These are phyloP conservation scores for Neobulgaria alba DNA, from an alignment of 2,329 filamentous ascomycete species.

Conservation along the genomic window DNA sequence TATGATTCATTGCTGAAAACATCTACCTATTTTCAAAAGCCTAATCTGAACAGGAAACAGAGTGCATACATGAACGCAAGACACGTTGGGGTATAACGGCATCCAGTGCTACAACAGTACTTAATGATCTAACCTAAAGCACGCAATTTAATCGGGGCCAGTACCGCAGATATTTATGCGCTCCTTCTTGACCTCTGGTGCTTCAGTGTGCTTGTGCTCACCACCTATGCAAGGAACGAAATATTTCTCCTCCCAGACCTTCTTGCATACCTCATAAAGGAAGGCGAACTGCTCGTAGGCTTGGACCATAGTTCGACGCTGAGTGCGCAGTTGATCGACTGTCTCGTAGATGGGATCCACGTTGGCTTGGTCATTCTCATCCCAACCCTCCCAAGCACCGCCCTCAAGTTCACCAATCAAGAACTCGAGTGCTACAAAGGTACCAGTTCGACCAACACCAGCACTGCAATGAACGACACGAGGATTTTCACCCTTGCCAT, in stretches of 20 bases:
- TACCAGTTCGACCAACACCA: slow-evolving; percentile 87
- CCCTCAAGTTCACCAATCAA: slow-evolving; percentile 73
- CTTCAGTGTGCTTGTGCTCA: slow-evolving; percentile 17
- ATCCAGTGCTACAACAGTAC: neutral
- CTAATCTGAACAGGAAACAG: neutral
- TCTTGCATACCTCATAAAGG: slow-evolving; percentile 76
- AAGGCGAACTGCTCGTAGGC: slow-evolving; percentile 77
- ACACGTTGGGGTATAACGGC: neutral
- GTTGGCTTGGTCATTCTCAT: slow-evolving; percentile 28
- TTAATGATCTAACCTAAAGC: no score
- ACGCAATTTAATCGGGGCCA: slow-evolving; percentile 3
- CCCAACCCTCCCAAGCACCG: slow-evolving; percentile 41
- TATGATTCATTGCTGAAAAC: slow-evolving; percentile 13
- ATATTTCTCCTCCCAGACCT: slow-evolving; percentile 63
- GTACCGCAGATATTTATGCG: slow-evolving; percentile 9
- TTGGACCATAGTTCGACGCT: slow-evolving; percentile 94
- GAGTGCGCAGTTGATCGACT: slow-evolving; percentile 73
- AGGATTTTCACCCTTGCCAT: slow-evolving; percentile 51
- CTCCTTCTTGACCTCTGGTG: neutral
- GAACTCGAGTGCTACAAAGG: slow-evolving; percentile 94
- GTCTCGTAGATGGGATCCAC: slow-evolving; percentile 68
- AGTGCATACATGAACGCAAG: neutral
- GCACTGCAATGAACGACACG: slow-evolving; percentile 84
- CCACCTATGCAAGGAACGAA: slow-evolving; percentile 18
- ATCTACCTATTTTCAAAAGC: slow-evolving; percentile 7